Conservation (phyloP, 2,329 filamentous ascomycete species). For the Fusarium sterilihyphosum region DNA sequence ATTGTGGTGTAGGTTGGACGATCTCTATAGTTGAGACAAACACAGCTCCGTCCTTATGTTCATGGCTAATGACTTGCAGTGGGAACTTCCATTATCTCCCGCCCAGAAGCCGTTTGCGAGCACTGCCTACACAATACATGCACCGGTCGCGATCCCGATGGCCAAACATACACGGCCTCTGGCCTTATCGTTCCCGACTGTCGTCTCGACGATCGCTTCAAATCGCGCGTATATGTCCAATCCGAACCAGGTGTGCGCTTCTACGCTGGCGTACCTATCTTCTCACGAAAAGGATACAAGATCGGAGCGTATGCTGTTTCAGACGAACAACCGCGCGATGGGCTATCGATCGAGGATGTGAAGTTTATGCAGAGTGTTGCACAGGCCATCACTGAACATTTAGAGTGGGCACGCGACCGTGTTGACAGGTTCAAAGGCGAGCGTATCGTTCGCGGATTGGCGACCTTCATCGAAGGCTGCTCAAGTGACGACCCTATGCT, state of each 20-base stretch:
- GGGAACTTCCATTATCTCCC: conserved; percentile 42
- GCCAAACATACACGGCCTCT: conserved; percentile 42
- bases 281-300: conserved; percentile 61
- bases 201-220: conserved; percentile 47
- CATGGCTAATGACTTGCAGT: conserved; percentile 22
- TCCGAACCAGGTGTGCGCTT: conserved; percentile 49
- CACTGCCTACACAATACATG: conserved; percentile 39
- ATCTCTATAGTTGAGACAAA: neutral
- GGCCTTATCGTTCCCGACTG: conserved; percentile 46
- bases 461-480: conserved; percentile 63
- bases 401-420: conserved; percentile 64
- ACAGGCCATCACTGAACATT: conserved; percentile 66
- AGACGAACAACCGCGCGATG: conserved; percentile 64
- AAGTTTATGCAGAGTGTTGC: conserved; percentile 67
- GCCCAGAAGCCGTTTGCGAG: conserved; percentile 49
- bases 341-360: conserved; percentile 58
- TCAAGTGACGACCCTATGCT: conserved; percentile 40
- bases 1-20: conserved; percentile 48
- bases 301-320: conserved; percentile 70
- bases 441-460: conserved; percentile 64
- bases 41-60: no score
- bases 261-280: conserved; percentile 64
- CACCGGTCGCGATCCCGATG: conserved; percentile 38
- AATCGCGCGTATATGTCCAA: conserved; percentile 46
- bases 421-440: conserved; percentile 63